phyloP scores from a whole-genome alignment of 2,329 filamentous ascomycete genomes.

The Tolypocladium amazonense region DNA sequence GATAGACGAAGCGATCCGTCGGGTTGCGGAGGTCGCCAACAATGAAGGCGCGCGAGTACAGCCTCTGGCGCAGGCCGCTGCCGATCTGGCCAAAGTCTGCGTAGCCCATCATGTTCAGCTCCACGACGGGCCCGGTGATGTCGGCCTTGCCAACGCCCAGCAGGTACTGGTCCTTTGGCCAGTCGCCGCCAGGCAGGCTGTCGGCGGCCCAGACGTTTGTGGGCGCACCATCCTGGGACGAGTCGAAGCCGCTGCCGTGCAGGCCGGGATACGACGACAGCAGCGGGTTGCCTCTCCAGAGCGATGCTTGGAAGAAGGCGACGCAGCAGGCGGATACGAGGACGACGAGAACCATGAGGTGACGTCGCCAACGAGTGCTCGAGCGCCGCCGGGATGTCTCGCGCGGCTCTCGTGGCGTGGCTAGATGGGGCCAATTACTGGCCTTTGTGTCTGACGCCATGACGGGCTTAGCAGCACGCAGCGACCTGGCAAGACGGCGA shows the following conservation, averaged over 20 bases:
- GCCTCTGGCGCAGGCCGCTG: conserved; percentile 69
- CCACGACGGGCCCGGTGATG: conserved; percentile 64
- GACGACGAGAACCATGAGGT: conserved; percentile 5
- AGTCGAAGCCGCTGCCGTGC: neutral
- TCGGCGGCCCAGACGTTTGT: conserved; percentile 7
- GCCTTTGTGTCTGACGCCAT: conserved; percentile 6
- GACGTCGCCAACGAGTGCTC: conserved; percentile 1
- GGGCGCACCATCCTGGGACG: neutral
- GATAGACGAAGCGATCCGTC: conserved; percentile 67
- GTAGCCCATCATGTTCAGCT: conserved; percentile 86
- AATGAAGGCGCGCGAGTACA: conserved; percentile 83
- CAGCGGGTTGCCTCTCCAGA: conserved; percentile 5
- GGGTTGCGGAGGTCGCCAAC: conserved; percentile 57
- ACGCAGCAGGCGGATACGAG: conserved; percentile 5
- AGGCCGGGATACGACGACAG: conserved; percentile 6
- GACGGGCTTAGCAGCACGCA: neutral
- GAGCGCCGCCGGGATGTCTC: neutral
- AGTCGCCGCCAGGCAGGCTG: conserved; percentile 4
- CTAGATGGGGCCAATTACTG: neutral
- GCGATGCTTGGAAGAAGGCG: conserved; percentile 7
- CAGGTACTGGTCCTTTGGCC: conserved; percentile 25
- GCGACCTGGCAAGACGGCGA: neutral
- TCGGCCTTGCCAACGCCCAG: conserved; percentile 43
- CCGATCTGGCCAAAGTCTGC: conserved; percentile 72
- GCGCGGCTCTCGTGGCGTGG: neutral